phyloP scores from a whole-genome alignment of 805 yeast genomes.

The Saturnispora besseyi region DNA sequence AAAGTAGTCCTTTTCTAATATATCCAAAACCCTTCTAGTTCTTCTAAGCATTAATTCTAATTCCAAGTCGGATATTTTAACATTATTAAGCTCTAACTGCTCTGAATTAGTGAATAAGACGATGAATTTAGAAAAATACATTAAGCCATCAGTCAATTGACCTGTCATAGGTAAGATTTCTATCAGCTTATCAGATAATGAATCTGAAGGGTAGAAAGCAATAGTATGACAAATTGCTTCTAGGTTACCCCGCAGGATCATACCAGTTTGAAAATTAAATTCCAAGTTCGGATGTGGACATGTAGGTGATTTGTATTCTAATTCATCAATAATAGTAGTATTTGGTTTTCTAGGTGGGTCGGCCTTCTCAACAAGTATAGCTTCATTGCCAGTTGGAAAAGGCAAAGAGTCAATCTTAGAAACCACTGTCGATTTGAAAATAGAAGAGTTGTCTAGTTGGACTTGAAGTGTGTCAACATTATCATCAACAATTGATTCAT shows the following conservation, averaged over 20 bases:
- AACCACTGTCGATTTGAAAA: not conserved
- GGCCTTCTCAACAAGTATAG: not conserved
- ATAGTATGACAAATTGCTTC: slow-evolving; percentile 76
- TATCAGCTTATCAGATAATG: slow-evolving; percentile 34
- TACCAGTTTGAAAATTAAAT: slow-evolving; percentile 39
- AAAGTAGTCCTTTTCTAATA: slow-evolving; percentile 42
- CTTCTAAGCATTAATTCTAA: slow-evolving; percentile 8
- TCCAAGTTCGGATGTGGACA: slow-evolving; percentile 58
- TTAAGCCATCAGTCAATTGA: slow-evolving; percentile 36
- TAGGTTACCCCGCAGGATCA: slow-evolving; percentile 42
- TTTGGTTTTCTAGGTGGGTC: not conserved
- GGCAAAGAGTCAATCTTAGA: not conserved
- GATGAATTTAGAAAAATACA: slow-evolving; percentile 29
- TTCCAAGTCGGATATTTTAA: slow-evolving; percentile 9
- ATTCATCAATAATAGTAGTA: slow-evolving; percentile 2
- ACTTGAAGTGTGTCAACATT: not conserved
- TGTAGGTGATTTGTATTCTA: slow-evolving; percentile 25
- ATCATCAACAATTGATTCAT: not conserved
- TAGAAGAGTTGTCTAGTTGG: not conserved
- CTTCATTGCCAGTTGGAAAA: not conserved
- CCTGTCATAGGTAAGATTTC: slow-evolving; percentile 49
- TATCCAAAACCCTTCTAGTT: slow-evolving; percentile 7
- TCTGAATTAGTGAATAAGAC: slow-evolving; percentile 10
- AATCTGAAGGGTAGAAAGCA: slow-evolving; percentile 39
- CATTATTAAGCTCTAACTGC: not conserved